Percentiles rank a stretch among this genome's conserved stretches.
Evolutionary conservation across 305 asterid genomes (phyloP).

Genomic region (Stenogyne calaminthoides): DNA sequence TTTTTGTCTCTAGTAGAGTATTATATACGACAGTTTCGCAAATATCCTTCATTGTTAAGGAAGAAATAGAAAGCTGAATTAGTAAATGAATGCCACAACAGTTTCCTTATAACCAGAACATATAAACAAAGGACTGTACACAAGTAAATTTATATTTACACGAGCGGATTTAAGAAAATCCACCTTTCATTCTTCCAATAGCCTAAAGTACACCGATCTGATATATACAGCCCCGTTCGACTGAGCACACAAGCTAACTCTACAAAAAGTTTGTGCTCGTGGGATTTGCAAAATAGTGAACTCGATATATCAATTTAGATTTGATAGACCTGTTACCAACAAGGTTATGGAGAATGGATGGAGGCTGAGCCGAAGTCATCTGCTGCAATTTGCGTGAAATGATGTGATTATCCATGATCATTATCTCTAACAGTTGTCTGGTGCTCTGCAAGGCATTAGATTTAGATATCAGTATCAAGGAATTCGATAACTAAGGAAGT

Average conservation of each 20-base stretch:
- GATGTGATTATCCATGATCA: constrained; percentile 71
- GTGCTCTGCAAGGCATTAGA: constrained; percentile 66
- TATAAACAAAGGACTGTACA: background rate
- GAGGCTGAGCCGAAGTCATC: constrained; percentile 49
- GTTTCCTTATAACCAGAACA: background rate
- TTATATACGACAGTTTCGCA: background rate
- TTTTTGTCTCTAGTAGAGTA: too few species aligned
- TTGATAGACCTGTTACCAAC: constrained; percentile 50
- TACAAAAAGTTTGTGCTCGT: constrained; percentile 60
- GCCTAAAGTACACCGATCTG: background rate
- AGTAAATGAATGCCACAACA: constrained; percentile 5
- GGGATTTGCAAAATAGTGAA: constrained; percentile 86
- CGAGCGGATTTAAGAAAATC: too few species aligned
- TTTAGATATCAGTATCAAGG: constrained; percentile 14
- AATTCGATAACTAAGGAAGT: background rate
- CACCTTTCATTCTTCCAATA: background rate
- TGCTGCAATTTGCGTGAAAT: constrained; percentile 62
- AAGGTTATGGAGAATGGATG: constrained; percentile 58
- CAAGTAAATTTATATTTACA: background rate
- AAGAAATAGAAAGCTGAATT: background rate
- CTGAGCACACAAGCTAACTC: constrained; percentile 5
- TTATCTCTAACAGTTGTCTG: constrained; percentile 61
- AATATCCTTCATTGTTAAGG: background rate
- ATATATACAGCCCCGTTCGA: background rate
- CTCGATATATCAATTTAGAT: constrained; percentile 43